These are phyloP conservation scores for Aspergillus candidus DNA, from an alignment of 2,329 filamentous ascomycete genomes.

Conservation along the genomic window DNA sequence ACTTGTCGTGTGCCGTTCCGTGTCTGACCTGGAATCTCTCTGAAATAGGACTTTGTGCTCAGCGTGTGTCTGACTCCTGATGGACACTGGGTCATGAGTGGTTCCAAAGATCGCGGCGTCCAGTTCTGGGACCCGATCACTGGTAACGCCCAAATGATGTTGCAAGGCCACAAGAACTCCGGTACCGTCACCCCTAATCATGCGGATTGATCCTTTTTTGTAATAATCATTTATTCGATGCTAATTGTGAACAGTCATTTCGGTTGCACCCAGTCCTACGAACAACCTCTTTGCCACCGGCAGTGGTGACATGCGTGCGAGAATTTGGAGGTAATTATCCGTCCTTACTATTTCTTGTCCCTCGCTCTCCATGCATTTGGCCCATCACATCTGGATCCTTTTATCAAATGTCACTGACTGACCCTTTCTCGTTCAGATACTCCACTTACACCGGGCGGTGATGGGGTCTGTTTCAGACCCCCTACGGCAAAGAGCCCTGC, in stretches of 20 bases:
- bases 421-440: conserved; percentile 24
- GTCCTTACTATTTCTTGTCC: neutral
- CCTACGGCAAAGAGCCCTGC: conserved; percentile 23
- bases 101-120: conserved; percentile 93
- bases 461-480: conserved; percentile 24
- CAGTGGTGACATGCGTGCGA: conserved; percentile 93
- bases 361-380: neutral
- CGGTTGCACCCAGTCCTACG: conserved; percentile 85
- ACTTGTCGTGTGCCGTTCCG: conserved; percentile 3
- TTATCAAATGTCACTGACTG: conserved; percentile 2
- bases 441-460: conserved; percentile 35
- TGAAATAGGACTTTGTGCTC: conserved; percentile 78
- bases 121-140: conserved; percentile 98
- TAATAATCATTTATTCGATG: neutral
- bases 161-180: conserved; percentile 97
- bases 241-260: conserved; percentile 62
- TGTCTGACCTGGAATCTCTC: neutral
- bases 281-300: conserved; percentile 90
- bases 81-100: conserved; percentile 90
- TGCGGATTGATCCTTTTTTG: conserved; percentile 1
- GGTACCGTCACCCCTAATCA: conserved; percentile 35
- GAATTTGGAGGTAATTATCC: conserved; percentile 75
- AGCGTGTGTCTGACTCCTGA: conserved; percentile 93
- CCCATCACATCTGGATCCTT: neutral
- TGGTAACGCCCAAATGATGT: conserved; percentile 91